Evolutionary conservation across 2,329 filamentous ascomycete genomes (phyloP).

Genomic region (Rutstroemia sp.): DNA sequence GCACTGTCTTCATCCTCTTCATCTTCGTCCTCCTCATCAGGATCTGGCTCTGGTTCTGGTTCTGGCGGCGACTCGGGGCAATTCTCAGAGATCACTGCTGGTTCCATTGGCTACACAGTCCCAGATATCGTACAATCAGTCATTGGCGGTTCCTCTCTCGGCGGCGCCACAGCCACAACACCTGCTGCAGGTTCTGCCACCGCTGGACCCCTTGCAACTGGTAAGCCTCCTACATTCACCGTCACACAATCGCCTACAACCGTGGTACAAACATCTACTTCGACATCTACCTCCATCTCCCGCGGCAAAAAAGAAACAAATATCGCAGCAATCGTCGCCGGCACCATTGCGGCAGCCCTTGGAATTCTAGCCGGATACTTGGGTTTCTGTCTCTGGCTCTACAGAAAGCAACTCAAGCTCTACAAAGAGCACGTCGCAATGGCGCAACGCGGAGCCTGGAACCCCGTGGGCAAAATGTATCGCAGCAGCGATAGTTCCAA

Average conservation of each 20-base stretch:
- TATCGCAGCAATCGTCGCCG: constrained; percentile 39
- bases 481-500: not conserved
- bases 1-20: constrained; percentile 40
- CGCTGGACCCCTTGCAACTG: constrained; percentile 63
- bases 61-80: constrained; percentile 3
- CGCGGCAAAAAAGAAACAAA: constrained; percentile 22
- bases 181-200: constrained; percentile 56
- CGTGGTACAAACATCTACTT: constrained; percentile 33
- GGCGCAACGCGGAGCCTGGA: constrained; percentile 48
- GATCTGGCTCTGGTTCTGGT: constrained; percentile 22
- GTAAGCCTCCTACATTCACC: constrained; percentile 62
- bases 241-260: constrained; percentile 50
- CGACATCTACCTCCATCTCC: constrained; percentile 21
- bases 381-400: constrained; percentile 66
- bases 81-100: constrained; percentile 39
- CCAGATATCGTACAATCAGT: constrained; percentile 54
- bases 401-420: constrained; percentile 60
- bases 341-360: constrained; percentile 57
- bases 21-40: constrained; percentile 38
- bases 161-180: constrained; percentile 58
- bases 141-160: constrained; percentile 52
- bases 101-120: constrained; percentile 58
- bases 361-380: constrained; percentile 56
- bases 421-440: constrained; percentile 65
- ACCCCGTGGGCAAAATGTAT: not conserved